Base-by-base conservation (phyloP, 2,329 filamentous ascomycete species). In the Tolypocladium ovalisporum region DNA sequence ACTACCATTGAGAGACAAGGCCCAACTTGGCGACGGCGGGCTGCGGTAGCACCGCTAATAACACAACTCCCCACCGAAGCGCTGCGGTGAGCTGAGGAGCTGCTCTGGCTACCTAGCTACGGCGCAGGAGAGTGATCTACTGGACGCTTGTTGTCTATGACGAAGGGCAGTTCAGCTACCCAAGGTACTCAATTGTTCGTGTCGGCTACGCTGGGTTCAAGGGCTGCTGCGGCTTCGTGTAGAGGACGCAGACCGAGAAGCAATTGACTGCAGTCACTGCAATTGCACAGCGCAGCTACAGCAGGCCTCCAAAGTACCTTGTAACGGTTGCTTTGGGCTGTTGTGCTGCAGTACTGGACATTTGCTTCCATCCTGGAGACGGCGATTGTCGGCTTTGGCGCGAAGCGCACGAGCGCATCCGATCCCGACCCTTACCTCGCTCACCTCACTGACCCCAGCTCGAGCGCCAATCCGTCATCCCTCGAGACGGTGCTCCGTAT, bases 391-490 rank as follows among this genome's bases (percentile, higher is more conserved):
- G 47, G 47, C 47, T 12, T 19, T 34, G 17, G 47, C n/a, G n/a
- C n/a, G n/a, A n/a, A n/a, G n/a, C n/a, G n/a, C 47, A 19, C 47
- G 27, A 51, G 27, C 47, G 47, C 27, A 34, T 34, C 29, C 29
- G 29, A 51, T 5, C 19, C 29, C 47, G 3, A n/a, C 8, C 47
- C 17, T n/a, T 10, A 24, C 44, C 22, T 44, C 22, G 24, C 24
- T 17, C 42, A 47, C 22, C 42, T 27, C 40, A 44, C 22, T 44
- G 40, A 22, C 42, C n/a, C 42, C 24, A 29, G 24, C 42, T 47
- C n/a, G 22, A 27, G 44, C 42, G 36, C 54, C 40, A 55, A 49
- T 55, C 54, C 54, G 54, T 55, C 54, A 17, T 53, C 51, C n/a
- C 51, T 53, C 40, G 13, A 27, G 24, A 40, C n/a, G 19, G n/a